A percentile compares a stretch with the other conserved stretches of the same genome.
phyloP scores from a whole-genome alignment of 345 rosid species.

The Noccaea caerulescens region DNA sequence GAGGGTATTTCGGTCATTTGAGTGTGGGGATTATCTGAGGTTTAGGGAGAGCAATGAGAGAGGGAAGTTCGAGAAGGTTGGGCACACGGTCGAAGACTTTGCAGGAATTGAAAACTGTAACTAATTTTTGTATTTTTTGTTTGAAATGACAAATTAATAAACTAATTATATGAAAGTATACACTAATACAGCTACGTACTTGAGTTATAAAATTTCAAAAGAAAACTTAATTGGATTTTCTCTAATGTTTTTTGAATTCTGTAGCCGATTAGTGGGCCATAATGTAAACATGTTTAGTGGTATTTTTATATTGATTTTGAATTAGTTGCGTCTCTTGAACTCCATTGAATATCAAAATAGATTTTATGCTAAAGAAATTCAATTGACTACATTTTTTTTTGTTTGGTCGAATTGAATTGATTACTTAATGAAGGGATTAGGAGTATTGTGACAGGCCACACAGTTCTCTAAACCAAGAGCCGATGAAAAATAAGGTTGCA shows the following conservation, averaged over 20 bases:
- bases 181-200: neutral
- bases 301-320: no score
- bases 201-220: neutral
- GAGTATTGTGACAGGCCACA: neutral
- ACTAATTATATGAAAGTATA: neutral
- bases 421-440: no score
- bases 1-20: constrained; percentile 61
- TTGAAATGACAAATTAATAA: neutral
- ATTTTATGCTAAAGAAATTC: constrained; percentile 33
- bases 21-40: constrained; percentile 65
- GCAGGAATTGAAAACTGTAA: constrained; percentile 45
- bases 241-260: neutral
- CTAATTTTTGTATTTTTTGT: neutral
- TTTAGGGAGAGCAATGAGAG: constrained; percentile 72
- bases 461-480: neutral
- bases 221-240: neutral
- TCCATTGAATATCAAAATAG: no score
- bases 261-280: neutral
- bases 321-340: constrained; percentile 27
- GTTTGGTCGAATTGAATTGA: no score
- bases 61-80: constrained; percentile 77
- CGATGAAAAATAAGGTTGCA: neutral
- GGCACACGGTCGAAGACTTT: constrained; percentile 68
- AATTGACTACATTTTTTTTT: no score
- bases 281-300: no score